These are phyloP conservation scores for Alternaria incomplexa DNA, from an alignment of 2,329 filamentous ascomycete genomes.

Conservation along the genomic window DNA sequence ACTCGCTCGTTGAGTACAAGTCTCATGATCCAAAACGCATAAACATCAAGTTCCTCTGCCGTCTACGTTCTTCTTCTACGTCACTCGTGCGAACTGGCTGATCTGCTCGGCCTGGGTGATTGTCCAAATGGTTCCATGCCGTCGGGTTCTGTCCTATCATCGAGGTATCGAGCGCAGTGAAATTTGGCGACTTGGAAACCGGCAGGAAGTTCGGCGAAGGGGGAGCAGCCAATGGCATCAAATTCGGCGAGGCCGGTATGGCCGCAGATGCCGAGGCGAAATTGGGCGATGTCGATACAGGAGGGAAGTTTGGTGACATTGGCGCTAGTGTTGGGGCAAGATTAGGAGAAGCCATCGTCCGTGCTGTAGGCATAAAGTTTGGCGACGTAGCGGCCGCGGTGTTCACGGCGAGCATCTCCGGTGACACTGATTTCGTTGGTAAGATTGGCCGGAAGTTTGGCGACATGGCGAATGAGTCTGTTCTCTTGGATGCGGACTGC, in stretches of 20 bases:
- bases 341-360: neutral
- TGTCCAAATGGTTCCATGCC: neutral
- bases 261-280: conserved; percentile 4
- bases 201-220: conserved; percentile 11
- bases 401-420: neutral
- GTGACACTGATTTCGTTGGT: conserved; percentile 5
- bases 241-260: neutral
- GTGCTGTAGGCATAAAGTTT: conserved; percentile 4
- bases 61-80: conserved; percentile 16
- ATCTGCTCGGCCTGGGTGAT: neutral
- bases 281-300: conserved; percentile 18
- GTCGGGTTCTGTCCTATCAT: neutral
- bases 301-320: conserved; percentile 1
- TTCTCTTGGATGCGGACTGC: conserved; percentile 7
- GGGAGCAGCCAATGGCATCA: neutral
- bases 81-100: neutral
- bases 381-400: conserved; percentile 1
- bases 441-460: conserved; percentile 17
- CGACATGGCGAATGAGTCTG: conserved; percentile 23
- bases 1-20: neutral
- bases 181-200: neutral
- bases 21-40: conserved; percentile 14
- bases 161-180: neutral
- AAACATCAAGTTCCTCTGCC: conserved; percentile 29
- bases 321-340: neutral